Evolutionary conservation across 306 rosid species (phyloP), one percentile per base, ranked within the genome.

Genomic region (Lablab purpureus): DNA sequence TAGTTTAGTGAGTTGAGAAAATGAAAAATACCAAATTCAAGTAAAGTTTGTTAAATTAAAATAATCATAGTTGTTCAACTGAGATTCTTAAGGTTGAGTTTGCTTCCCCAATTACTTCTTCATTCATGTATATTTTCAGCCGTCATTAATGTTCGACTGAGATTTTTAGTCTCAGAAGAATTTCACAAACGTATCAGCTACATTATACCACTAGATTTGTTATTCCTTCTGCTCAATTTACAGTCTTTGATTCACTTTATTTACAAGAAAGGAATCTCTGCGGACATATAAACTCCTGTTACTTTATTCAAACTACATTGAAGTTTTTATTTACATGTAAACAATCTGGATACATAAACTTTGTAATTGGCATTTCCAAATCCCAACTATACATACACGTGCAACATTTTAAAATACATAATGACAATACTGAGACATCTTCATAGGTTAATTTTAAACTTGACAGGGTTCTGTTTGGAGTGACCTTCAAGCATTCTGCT

Each of bases 361-460:
- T 10, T 32, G 62, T 51, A 30, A 51, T 13, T 6, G 50, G 12
- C 47, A 19, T 7, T 19, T 52, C 12, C 27, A 4, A 19, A 18
- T 51, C 34, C 32, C 34, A 13, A 23, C 8, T 25, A 68, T 45
- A 2, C 4, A 15, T 43, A 43, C 21, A 68, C 23, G 23, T 7
- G 40, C 56, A 45, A 68, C 74, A 15, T 67, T 67, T 43, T 10
- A 40, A 19, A 72, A 73, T 41, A 70, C 59, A 30, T 54, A 11
- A 6, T 17, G 10, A 15, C 21, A 43, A 12, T 6, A 5, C 21
- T 6, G 3, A 47, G 32, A 17, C 45, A 10, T 65, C 6, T 19
- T 30, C 45, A 13, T 14, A 40, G 23, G 2, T 36, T 37, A 21
- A 2, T 22, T 52, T 30, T 40, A 23, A 55, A 10, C 15, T 14